These are phyloP conservation scores for Pelargonium cotyledonis DNA, from an alignment of 441 rosid species.

Conservation along the genomic window DNA sequence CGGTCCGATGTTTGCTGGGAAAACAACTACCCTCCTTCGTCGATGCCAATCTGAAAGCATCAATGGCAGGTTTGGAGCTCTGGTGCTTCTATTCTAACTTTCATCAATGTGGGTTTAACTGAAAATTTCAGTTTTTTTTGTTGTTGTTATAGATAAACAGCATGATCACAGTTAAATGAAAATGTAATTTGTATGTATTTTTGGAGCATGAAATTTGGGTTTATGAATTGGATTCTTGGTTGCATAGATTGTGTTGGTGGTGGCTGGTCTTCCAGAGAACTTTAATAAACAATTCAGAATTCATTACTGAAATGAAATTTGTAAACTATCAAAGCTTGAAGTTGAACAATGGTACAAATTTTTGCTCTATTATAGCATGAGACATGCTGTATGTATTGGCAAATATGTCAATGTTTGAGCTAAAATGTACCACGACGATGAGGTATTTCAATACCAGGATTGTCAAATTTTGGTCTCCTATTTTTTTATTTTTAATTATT, in stretches of 20 bases:
- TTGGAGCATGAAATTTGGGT: background rate
- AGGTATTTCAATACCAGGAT: background rate
- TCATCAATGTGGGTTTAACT: background rate
- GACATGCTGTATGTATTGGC: background rate
- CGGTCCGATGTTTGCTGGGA: conserved; percentile 68
- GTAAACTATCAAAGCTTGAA: background rate
- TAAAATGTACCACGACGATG: background rate
- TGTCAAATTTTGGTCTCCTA: too few relatives aligned
- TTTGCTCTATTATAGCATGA: background rate
- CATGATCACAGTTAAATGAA: background rate
- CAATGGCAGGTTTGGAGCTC: conserved; percentile 44
- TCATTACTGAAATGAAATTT: background rate
- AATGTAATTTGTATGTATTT: background rate
- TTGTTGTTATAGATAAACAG: background rate
- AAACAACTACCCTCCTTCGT: conserved; percentile 64
- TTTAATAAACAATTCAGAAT: background rate
- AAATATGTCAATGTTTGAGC: background rate
- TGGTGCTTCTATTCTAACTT: conserved; percentile 4
- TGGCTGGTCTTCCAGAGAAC: background rate
- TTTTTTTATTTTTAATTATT: too few relatives aligned
- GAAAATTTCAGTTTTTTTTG: background rate
- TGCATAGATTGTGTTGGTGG: background rate
- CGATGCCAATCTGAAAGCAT: conserved; percentile 48
- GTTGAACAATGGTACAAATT: background rate
- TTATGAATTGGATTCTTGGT: background rate